Evolutionary conservation across 176 grass and related monocot species (phyloP).

Genomic region (Juncus inflexus): DNA sequence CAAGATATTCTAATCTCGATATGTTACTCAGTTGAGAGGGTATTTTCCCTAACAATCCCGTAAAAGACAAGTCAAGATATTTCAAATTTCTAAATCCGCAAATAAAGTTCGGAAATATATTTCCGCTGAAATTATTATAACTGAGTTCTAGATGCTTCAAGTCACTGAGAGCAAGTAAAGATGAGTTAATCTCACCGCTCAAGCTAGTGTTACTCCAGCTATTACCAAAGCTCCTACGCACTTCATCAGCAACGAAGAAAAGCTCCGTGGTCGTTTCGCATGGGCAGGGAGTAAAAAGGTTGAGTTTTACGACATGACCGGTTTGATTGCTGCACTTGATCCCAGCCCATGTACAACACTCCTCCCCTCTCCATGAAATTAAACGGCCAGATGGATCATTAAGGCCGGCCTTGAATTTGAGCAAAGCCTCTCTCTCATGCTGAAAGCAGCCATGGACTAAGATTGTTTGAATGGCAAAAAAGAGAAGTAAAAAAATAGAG

Average conservation of each 20-base stretch:
- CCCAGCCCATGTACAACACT: slow-evolving; percentile 37
- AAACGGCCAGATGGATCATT: slow-evolving; percentile 7
- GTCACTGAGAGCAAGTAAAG: slow-evolving; percentile 18
- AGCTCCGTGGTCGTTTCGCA: not conserved
- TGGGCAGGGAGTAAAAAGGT: not conserved
- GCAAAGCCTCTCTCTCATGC: slow-evolving; percentile 23
- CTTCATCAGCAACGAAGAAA: not conserved
- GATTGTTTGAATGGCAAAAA: not conserved
- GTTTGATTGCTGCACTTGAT: slow-evolving; percentile 30
- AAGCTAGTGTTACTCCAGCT: not conserved
- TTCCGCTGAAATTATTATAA: slow-evolving; percentile 20
- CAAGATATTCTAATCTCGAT: slow-evolving; percentile 22
- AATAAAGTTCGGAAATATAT: slow-evolving; percentile 18
- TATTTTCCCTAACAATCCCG: not conserved
- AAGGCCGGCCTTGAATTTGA: slow-evolving; percentile 27
- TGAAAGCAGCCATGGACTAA: not conserved
- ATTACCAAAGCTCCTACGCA: too few species aligned
- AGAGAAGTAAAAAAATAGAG: too few species aligned
- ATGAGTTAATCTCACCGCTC: slow-evolving; percentile 27
- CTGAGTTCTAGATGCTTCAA: slow-evolving; percentile 35
- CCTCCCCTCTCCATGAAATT: slow-evolving; percentile 23
- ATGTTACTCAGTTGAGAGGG: slow-evolving; percentile 35
- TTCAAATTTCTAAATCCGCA: slow-evolving; percentile 8
- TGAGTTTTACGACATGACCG: slow-evolving; percentile 1
- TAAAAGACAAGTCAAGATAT: slow-evolving; percentile 26